phyloP scores from a whole-genome alignment of 1,284 basidiomycete species.

The Malassezia japonica region DNA sequence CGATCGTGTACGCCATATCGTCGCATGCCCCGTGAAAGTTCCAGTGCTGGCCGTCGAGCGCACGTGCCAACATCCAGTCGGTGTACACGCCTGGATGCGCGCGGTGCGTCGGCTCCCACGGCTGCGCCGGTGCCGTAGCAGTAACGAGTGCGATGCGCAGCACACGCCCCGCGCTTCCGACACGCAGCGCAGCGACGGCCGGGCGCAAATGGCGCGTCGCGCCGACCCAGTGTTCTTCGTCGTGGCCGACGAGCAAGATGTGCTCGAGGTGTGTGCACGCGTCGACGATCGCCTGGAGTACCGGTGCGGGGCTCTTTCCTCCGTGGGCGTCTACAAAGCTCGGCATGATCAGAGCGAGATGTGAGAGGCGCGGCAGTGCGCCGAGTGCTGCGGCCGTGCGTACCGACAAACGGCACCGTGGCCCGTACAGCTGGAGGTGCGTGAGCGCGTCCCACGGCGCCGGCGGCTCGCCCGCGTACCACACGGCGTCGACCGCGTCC shows the following conservation, averaged over 20 bases:
- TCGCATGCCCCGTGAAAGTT: not conserved
- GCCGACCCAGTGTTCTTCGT: constrained; percentile 9
- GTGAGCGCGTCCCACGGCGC: constrained; percentile 6
- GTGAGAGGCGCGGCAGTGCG: not conserved
- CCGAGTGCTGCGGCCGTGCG: constrained; percentile 1
- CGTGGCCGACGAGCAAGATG: constrained; percentile 4
- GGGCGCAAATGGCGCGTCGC: constrained; percentile 1
- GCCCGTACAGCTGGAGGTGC: constrained; percentile 8
- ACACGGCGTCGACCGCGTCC: constrained; percentile 6
- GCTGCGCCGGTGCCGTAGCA: not conserved
- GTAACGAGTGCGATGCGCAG: not conserved
- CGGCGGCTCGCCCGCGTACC: not conserved
- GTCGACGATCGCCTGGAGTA: not conserved
- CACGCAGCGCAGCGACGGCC: not conserved
- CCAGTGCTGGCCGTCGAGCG: not conserved
- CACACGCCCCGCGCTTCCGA: not conserved
- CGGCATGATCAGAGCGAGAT: constrained; percentile 7
- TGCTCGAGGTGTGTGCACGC: not conserved
- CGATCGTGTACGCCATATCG: not conserved
- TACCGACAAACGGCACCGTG: constrained; percentile 5
- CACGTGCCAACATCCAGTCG: constrained; percentile 6
- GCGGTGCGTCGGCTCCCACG: not conserved
- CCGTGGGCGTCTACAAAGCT: not conserved
- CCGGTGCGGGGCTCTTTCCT: not conserved
- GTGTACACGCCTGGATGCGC: constrained; percentile 2